Evolutionary conservation across 257 asterid genomes (phyloP).

Genomic region (Penstemon newberryi): DNA sequence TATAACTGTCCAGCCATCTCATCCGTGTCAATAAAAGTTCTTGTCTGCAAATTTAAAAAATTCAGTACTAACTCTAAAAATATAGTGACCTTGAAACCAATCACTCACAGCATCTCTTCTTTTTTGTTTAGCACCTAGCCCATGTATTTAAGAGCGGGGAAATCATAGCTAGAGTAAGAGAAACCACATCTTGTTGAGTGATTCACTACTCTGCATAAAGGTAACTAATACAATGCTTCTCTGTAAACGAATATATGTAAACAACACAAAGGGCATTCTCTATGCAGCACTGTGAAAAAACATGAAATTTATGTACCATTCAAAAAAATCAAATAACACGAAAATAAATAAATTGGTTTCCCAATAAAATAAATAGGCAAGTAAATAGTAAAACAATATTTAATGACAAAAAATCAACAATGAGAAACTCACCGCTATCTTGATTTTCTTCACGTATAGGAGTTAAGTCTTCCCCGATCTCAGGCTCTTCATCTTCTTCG

Average conservation of each 20-base stretch:
- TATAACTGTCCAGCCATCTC: not conserved
- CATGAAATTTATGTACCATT: not conserved
- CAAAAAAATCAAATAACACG: too few species aligned
- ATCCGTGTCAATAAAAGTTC: not conserved
- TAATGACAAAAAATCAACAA: not conserved
- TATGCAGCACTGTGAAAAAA: not conserved
- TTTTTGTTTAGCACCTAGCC: not conserved
- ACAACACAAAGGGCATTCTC: not conserved
- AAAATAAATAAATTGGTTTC: too few species aligned
- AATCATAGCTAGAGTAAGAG: too few species aligned
- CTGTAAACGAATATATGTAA: not conserved
- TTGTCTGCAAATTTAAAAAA: not conserved
- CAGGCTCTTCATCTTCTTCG: conserved; percentile 25
- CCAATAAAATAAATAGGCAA: not conserved
- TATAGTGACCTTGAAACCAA: not conserved
- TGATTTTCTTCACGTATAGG: conserved; percentile 35
- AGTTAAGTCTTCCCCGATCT: conserved; percentile 36
- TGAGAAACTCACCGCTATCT: conserved; percentile 42
- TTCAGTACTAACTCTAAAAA: not conserved
- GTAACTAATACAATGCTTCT: not conserved
- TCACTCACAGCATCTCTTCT: not conserved
- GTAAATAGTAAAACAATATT: not conserved
- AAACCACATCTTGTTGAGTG: not conserved
- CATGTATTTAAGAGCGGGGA: too few species aligned
- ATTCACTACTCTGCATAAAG: not conserved